Conservation (phyloP, 805 yeast genomes). For the Kazachstania kunashirensis region DNA sequence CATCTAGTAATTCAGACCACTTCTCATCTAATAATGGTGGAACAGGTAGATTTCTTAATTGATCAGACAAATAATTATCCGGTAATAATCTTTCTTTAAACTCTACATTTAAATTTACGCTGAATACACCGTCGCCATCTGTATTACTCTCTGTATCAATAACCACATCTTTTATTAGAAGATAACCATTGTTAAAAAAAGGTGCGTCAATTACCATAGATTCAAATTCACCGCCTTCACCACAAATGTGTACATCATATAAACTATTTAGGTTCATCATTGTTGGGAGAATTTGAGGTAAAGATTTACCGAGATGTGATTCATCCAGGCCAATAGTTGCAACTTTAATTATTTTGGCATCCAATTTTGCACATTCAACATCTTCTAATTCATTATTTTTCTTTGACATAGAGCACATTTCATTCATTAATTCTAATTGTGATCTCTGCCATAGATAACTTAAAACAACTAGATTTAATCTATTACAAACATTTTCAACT, state of each 20-base stretch:
- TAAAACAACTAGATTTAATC: slow-evolving; percentile 59
- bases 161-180: slow-evolving; percentile 35
- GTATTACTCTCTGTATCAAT: slow-evolving; percentile 36
- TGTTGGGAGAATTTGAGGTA: slow-evolving; percentile 52
- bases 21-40: slow-evolving; percentile 16
- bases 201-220: slow-evolving; percentile 88
- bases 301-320: slow-evolving; percentile 56
- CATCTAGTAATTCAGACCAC: slow-evolving; percentile 17
- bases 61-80: slow-evolving; percentile 11
- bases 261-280: slow-evolving; percentile 46
- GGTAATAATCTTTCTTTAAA: slow-evolving; percentile 33
- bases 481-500: slow-evolving; percentile 80
- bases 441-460: slow-evolving; percentile 87
- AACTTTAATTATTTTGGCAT: slow-evolving; percentile 82
- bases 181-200: slow-evolving; percentile 49
- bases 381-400: slow-evolving; percentile 10
- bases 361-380: slow-evolving; percentile 30
- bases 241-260: slow-evolving; percentile 88
- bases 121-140: slow-evolving; percentile 57
- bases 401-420: slow-evolving; percentile 48
- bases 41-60: slow-evolving; percentile 32
- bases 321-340: slow-evolving; percentile 80
- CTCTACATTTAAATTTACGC: slow-evolving; percentile 47
- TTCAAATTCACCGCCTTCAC: slow-evolving; percentile 99
- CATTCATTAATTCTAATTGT: slow-evolving; percentile 69